Base-by-base conservation (phyloP, 371 early-diverging fungal genomes). In the Sporodiniella umbellata region DNA sequence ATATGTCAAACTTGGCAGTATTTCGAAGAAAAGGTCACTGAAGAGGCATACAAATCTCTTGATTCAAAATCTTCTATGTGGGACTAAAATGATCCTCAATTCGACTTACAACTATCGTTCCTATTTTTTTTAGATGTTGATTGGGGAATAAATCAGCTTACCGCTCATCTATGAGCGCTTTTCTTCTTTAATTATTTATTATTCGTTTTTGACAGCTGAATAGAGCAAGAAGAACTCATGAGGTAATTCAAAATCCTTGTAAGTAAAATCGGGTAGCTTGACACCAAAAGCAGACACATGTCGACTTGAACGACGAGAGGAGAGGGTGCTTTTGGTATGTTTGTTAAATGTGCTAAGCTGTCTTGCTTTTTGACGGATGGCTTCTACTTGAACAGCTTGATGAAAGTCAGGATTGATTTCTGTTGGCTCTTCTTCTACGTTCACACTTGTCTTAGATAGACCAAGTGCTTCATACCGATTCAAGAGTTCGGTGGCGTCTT, bases 381-480 rank as follows among this genome's bases (percentile, higher is more conserved):
- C 51, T 28, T 55, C 53, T 23, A 44, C 21, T 19, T 42, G 24
- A 1, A 39, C n/a, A 14, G 59, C 43, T 30, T 54, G 47, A 21
- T 60, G 62, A 31, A 60, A 54, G 24, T 22, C 48, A 4, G 53
- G 53, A 18, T 42, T 37, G 15, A 24, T 6, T 22, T 5, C 14
- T 35, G 45, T 17, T 18, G 1, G 22, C 8, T 42, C 31, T 10
- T 38, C 35, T 10, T 53, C 23, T 11, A 18, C 25, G 1, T 51
- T 28, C 57, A 6, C 22, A 3, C 15, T 24, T 19, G 47, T n/a
- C 31, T 59, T 59, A 22, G 62, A 40, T 57, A 83, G 53, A 0
- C 83, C 80, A 15, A 83, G 57, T 37, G 62, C 63, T 51, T 83
- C 79, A 46, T 76, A 83, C 8, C 83, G 66, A 5, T 58, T 42